These are phyloP conservation scores for Triticum timopheevii DNA, from an alignment of 176 grass and related monocot species.

Conservation along the genomic window DNA sequence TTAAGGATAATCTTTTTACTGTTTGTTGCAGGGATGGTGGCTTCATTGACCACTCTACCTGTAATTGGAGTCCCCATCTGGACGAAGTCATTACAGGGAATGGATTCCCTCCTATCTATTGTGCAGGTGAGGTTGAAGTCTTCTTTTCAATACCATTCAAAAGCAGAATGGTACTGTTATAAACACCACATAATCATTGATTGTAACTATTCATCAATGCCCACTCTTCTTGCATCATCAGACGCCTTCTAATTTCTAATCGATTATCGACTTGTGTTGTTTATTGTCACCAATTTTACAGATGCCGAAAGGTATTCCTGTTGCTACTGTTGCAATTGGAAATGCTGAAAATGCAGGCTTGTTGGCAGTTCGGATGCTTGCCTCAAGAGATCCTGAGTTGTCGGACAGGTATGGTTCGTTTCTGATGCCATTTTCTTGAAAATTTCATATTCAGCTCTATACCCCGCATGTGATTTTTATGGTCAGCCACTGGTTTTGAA, in stretches of 20 bases:
- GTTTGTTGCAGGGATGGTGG: constrained; percentile 74
- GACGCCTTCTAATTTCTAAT: constrained; percentile 6
- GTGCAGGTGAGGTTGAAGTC: constrained; percentile 60
- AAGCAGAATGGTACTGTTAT: constrained; percentile 6
- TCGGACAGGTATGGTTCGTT: constrained; percentile 49
- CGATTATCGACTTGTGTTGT: background rate
- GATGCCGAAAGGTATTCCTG: constrained; percentile 95
- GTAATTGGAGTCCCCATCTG: constrained; percentile 83
- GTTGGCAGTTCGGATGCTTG: constrained; percentile 66
- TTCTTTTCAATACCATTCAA: constrained; percentile 15
- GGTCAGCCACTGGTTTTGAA: background rate
- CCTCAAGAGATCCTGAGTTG: constrained; percentile 59
- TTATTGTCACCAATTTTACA: constrained; percentile 31
- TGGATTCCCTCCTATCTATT: constrained; percentile 93
- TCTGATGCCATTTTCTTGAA: background rate
- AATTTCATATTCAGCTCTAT: background rate
- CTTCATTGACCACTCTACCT: constrained; percentile 71
- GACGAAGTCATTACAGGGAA: constrained; percentile 56
- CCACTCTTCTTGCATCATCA: background rate
- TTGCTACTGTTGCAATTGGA: constrained; percentile 69
- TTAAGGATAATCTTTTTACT: background rate
- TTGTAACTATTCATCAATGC: background rate
- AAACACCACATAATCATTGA: background rate
- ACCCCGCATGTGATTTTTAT: background rate
- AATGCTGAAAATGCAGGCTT: constrained; percentile 93